Conservation (phyloP, 2,329 filamentous ascomycete species). For the Cladosporium sp. region DNA sequence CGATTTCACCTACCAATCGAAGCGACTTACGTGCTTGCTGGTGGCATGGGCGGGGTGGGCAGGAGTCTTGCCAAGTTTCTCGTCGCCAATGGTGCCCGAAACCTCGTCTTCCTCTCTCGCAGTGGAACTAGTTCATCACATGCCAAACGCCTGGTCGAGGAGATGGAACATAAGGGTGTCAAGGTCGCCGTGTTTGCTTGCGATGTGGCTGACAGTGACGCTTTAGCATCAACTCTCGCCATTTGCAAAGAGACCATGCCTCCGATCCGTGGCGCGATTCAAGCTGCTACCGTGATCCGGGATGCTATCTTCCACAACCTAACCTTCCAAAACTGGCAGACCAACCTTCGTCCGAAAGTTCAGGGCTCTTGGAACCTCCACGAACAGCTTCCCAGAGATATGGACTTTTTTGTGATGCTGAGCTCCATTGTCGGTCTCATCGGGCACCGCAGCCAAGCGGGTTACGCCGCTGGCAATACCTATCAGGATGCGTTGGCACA, state of each 20-base stretch:
- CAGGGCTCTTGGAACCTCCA: conserved; percentile 33
- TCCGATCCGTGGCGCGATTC: conserved; percentile 26
- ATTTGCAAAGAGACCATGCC: not conserved
- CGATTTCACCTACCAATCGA: not conserved
- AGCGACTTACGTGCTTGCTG: conserved; percentile 1
- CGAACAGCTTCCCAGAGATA: conserved; percentile 23
- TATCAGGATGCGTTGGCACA: conserved; percentile 31
- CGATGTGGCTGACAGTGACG: not conserved
- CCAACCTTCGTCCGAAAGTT: conserved; percentile 30
- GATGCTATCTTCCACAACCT: conserved; percentile 28
- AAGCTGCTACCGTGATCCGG: conserved; percentile 38
- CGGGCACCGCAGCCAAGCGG: conserved; percentile 28
- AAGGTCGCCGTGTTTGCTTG: no score
- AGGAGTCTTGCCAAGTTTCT: not conserved
- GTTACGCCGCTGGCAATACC: conserved; percentile 28
- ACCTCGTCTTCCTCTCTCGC: conserved; percentile 5
- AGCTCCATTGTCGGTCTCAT: conserved; percentile 28
- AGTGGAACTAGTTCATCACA: not conserved
- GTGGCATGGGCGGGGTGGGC: conserved; percentile 7
- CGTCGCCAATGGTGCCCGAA: not conserved
- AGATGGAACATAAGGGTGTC: not conserved
- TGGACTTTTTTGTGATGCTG: conserved; percentile 37
- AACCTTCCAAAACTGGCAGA: conserved; percentile 26
- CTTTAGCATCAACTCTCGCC: not conserved
- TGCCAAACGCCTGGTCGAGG: not conserved